Conservation (phyloP, 169 alveolate species). For the Plasmodium yoelii region DNA sequence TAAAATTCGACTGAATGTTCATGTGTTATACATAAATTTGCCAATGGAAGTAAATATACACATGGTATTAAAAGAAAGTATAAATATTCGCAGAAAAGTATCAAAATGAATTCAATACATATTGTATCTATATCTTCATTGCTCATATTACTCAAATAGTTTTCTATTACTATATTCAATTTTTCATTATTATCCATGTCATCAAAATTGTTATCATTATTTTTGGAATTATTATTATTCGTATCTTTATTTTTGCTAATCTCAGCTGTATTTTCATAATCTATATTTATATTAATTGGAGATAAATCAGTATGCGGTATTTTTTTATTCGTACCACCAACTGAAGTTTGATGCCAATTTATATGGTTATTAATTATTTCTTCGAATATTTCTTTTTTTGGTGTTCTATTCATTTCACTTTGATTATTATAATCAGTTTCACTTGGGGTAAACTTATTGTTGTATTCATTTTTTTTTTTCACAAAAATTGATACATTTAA, state of each 20-base stretch:
- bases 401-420: neutral
- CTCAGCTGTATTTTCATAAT: neutral
- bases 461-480: constrained; percentile 27
- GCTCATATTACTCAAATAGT: neutral
- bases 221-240: neutral
- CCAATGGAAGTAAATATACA: constrained; percentile 35
- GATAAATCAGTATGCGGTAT: neutral
- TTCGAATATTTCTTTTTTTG: neutral
- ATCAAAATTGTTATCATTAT: neutral
- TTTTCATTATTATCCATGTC: neutral
- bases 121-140: constrained; percentile 2
- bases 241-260: neutral
- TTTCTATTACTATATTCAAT: neutral
- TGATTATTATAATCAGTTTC: neutral
- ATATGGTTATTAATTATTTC: neutral
- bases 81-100: constrained; percentile 31
- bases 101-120: constrained; percentile 24
- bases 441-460: neutral
- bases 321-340: neutral
- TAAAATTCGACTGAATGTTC: constrained; percentile 38
- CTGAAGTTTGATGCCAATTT: neutral
- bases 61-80: constrained; percentile 61
- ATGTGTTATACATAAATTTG: constrained; percentile 32
- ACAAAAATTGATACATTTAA: constrained; percentile 12
- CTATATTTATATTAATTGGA: neutral